phyloP scores from a whole-genome alignment of 306 rosid species.

The Gastrolobium villosum region DNA sequence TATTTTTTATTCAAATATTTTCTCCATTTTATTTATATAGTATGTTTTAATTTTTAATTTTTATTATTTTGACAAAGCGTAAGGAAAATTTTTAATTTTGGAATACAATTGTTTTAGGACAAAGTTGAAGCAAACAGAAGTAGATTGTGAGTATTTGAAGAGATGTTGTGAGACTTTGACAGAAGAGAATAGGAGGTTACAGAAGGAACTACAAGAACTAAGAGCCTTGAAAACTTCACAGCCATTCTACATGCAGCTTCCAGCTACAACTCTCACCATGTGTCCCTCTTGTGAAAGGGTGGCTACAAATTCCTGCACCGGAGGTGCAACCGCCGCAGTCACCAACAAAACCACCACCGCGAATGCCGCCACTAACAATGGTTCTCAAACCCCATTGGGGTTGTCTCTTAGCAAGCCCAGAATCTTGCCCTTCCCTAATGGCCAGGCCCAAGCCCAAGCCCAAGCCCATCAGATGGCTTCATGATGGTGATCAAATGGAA shows the following conservation, averaged over 20 bases:
- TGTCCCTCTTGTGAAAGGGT: conserved; percentile 86
- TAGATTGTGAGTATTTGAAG: conserved; percentile 83
- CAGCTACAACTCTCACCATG: conserved; percentile 91
- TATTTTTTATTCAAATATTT: conserved; percentile 24
- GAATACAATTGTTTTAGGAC: conserved; percentile 54
- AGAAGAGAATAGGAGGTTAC: conserved; percentile 81
- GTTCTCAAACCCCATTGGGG: background rate
- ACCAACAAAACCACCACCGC: background rate
- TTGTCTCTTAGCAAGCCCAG: conserved; percentile 50
- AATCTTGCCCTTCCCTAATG: conserved; percentile 45
- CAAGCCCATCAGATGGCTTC: conserved; percentile 60
- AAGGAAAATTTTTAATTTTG: too few relatives aligned
- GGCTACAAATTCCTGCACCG: conserved; percentile 49
- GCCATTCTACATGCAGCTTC: conserved; percentile 87
- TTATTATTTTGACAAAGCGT: background rate
- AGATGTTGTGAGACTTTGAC: conserved; percentile 84
- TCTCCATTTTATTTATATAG: background rate
- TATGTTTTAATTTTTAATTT: background rate
- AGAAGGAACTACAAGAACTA: conserved; percentile 79
- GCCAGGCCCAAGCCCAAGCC: conserved; percentile 52
- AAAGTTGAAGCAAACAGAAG: conserved; percentile 89
- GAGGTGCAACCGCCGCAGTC: background rate
- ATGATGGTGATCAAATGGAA: conserved; percentile 30
- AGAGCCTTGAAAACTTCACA: conserved; percentile 79
- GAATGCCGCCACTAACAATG: conserved; percentile 7